A percentile compares a stretch with the other conserved stretches of the same genome.
Evolutionary conservation across 2,329 filamentous ascomycete genomes (phyloP).

Genomic region (Diaporthe helianthi): DNA sequence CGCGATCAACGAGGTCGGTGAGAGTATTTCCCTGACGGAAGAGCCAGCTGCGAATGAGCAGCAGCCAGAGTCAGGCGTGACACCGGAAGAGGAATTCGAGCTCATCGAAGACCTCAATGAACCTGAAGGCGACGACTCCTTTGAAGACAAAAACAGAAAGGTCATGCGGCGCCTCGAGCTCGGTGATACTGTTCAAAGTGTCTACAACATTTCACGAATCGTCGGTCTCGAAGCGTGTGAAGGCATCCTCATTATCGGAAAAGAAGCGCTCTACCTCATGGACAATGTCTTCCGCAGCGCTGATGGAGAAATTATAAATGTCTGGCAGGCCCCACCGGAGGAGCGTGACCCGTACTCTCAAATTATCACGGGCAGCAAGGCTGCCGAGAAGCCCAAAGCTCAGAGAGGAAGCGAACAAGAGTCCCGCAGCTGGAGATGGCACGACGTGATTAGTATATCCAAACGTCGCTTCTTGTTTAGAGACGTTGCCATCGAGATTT

Average conservation of each 20-base stretch:
- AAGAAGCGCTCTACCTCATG: constrained; percentile 90
- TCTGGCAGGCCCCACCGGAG: constrained; percentile 89
- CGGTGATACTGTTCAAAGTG: constrained; percentile 89
- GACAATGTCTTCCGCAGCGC: constrained; percentile 96
- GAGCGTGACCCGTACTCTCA: constrained; percentile 95
- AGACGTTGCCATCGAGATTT: constrained; percentile 95
- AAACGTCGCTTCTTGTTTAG: constrained; percentile 95
- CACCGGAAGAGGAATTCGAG: constrained; percentile 90
- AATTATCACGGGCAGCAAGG: constrained; percentile 80
- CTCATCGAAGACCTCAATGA: constrained; percentile 93
- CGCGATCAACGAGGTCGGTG: constrained; percentile 31
- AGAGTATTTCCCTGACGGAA: constrained; percentile 33
- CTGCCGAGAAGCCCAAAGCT: constrained; percentile 62
- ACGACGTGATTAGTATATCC: constrained; percentile 91
- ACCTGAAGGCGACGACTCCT: constrained; percentile 75
- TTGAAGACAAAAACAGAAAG: constrained; percentile 97
- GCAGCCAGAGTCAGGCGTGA: constrained; percentile 41
- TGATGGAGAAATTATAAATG: constrained; percentile 95
- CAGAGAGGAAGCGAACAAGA: constrained; percentile 72
- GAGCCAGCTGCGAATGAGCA: constrained; percentile 40
- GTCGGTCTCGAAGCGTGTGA: constrained; percentile 93
- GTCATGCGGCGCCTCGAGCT: constrained; percentile 93
- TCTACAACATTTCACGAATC: constrained; percentile 95
- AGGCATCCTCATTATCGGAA: constrained; percentile 90
- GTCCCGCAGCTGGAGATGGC: constrained; percentile 91